Evolutionary conservation across 805 yeast species (phyloP).

Genomic region (Suhomyces xylopsoci): DNA sequence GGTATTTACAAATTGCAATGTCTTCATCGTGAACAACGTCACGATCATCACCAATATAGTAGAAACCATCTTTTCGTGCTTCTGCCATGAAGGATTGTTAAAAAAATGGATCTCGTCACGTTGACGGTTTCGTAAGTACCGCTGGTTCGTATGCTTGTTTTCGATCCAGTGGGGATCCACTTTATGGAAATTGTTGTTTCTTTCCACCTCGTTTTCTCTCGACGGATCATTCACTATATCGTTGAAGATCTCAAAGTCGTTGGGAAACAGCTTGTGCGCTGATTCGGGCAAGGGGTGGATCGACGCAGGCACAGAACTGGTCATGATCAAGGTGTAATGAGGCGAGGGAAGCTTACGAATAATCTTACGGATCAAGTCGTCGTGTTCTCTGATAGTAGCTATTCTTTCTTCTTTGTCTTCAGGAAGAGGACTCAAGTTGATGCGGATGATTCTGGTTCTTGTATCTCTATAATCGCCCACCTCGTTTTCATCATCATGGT

Average conservation of each 20-base stretch:
- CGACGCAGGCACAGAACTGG: slow-evolving; percentile 28
- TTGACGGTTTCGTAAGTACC: slow-evolving; percentile 28
- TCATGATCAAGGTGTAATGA: slow-evolving; percentile 55
- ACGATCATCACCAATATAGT: slow-evolving; percentile 30
- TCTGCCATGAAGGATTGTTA: slow-evolving; percentile 45
- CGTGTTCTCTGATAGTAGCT: slow-evolving; percentile 36
- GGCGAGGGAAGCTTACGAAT: slow-evolving; percentile 77
- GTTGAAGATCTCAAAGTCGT: slow-evolving; percentile 47
- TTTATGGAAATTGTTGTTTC: slow-evolving; percentile 42
- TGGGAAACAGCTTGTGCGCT: slow-evolving; percentile 28
- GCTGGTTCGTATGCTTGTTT: slow-evolving; percentile 24
- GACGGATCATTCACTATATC: slow-evolving; percentile 53
- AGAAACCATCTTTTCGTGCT: slow-evolving; percentile 48
- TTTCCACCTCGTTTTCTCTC: slow-evolving; percentile 51
- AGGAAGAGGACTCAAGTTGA: slow-evolving; percentile 53
- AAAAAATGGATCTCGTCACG: slow-evolving; percentile 39
- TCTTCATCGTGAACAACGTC: slow-evolving; percentile 15
- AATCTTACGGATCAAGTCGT: slow-evolving; percentile 50
- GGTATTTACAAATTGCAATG: slow-evolving; percentile 5
- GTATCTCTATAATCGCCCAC: slow-evolving; percentile 61
- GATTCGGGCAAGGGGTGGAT: slow-evolving; percentile 32
- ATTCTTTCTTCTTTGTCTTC: slow-evolving; percentile 18
- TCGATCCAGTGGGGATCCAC: slow-evolving; percentile 28
- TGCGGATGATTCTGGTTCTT: slow-evolving; percentile 55
- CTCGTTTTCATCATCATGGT: slow-evolving; percentile 42